Conservation (phyloP, 169 alveolate genomes). For the Plasmodium chabaudi region DNA sequence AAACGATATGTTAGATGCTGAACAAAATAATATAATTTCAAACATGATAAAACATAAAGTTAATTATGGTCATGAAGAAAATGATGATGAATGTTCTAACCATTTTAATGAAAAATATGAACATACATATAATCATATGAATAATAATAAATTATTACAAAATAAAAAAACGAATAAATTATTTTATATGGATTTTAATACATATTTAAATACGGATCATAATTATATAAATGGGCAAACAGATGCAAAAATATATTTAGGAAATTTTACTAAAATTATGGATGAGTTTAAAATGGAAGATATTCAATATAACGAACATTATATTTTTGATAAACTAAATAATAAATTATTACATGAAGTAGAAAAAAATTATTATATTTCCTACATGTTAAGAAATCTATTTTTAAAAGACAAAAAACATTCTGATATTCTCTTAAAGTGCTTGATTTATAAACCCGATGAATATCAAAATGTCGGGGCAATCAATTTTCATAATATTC, state of each 20-base stretch:
- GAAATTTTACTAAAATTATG: conserved; percentile 15
- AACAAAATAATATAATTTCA: no score
- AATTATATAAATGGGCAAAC: not conserved
- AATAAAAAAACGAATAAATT: conserved; percentile 20
- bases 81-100: not conserved
- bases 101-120: not conserved
- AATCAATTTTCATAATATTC: not conserved
- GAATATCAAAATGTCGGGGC: conserved; percentile 20
- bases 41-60: not conserved
- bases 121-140: not conserved
- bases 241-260: not conserved
- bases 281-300: conserved; percentile 1
- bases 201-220: not conserved
- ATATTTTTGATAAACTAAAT: conserved; percentile 24
- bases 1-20: no score
- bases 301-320: not conserved
- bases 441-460: conserved; percentile 20
- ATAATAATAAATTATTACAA: not conserved
- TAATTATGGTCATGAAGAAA: not conserved
- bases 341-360: conserved; percentile 23
- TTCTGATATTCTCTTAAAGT: conserved; percentile 27
- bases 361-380: conserved; percentile 24
- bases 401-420: conserved; percentile 13
- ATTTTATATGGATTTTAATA: conserved; percentile 20
- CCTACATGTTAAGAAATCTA: conserved; percentile 32